Evolutionary conservation across 2,329 filamentous ascomycete species (phyloP).

Genomic region (Thelonectria blattea): DNA sequence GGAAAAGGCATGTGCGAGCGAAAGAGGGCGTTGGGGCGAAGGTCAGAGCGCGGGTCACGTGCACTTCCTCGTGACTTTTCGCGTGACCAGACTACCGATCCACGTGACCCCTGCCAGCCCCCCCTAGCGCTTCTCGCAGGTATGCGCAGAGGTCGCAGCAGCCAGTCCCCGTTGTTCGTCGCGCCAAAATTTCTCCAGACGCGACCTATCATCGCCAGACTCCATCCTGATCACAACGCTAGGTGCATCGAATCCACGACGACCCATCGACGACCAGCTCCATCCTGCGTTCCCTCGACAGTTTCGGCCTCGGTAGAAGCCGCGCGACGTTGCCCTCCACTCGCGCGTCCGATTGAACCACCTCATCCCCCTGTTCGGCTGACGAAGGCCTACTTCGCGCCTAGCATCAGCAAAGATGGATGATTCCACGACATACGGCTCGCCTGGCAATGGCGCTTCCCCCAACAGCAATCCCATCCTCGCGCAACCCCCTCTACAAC

Average conservation of each 20-base stretch:
- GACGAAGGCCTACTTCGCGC: constrained; percentile 19
- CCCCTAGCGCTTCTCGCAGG: background rate
- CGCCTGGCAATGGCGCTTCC: constrained; percentile 61
- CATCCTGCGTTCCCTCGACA: constrained; percentile 15
- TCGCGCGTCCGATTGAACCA: constrained; percentile 26
- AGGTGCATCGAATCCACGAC: constrained; percentile 28
- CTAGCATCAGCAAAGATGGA: constrained; percentile 57
- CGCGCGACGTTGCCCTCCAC: constrained; percentile 19
- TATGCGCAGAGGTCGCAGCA: constrained; percentile 16
- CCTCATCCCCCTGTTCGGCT: constrained; percentile 17
- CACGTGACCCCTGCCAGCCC: background rate
- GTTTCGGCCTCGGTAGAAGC: constrained; percentile 4
- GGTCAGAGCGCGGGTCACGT: background rate
- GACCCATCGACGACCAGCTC: constrained; percentile 16
- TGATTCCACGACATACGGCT: constrained; percentile 63
- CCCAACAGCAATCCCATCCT: constrained; percentile 63
- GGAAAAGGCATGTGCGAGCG: constrained; percentile 19
- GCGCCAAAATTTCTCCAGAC: constrained; percentile 50
- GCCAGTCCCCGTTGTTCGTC: constrained; percentile 33
- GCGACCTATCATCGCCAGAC: constrained; percentile 38
- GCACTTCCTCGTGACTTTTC: background rate
- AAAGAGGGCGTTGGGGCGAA: background rate
- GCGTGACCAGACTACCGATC: background rate
- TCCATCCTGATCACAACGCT: constrained; percentile 39
- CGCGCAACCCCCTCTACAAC: constrained; percentile 60